These are phyloP conservation scores for Centella asiatica DNA, from an alignment of 129 eudicot species.

Conservation along the genomic window DNA sequence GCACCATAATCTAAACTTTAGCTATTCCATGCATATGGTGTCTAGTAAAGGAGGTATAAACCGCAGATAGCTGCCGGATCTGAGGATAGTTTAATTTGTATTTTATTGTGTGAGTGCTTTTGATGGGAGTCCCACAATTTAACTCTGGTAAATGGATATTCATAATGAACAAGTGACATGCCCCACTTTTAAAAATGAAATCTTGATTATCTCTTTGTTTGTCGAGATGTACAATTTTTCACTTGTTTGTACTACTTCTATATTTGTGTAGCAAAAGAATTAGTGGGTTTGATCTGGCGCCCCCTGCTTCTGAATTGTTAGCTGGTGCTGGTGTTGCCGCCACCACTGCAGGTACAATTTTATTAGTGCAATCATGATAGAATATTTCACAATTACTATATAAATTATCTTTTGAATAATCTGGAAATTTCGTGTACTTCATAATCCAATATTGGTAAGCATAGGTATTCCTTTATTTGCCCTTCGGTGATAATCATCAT, in stretches of 20 bases:
- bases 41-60: no score
- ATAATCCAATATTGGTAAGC: constrained; percentile 85
- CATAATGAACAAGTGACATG: no score
- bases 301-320: constrained; percentile 84
- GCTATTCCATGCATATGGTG: no score
- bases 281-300: constrained; percentile 99
- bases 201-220: neutral
- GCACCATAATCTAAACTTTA: no score
- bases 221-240: neutral
- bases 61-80: no score
- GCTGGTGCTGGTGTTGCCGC: constrained; percentile 44
- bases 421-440: constrained; percentile 71
- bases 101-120: no score
- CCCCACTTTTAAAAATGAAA: no score
- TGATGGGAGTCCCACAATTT: no score
- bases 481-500: constrained; percentile 28
- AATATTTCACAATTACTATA: constrained; percentile 33
- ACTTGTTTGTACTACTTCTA: neutral
- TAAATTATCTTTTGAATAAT: constrained; percentile 47
- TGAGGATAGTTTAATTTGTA: no score
- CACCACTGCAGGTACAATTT: constrained; percentile 51
- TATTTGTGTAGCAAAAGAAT: constrained; percentile 69
- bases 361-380: constrained; percentile 2
- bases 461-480: constrained; percentile 34
- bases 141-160: no score